Base-by-base conservation (phyloP, 371 early-diverging fungal species). In the Apophysomyces sp. region DNA sequence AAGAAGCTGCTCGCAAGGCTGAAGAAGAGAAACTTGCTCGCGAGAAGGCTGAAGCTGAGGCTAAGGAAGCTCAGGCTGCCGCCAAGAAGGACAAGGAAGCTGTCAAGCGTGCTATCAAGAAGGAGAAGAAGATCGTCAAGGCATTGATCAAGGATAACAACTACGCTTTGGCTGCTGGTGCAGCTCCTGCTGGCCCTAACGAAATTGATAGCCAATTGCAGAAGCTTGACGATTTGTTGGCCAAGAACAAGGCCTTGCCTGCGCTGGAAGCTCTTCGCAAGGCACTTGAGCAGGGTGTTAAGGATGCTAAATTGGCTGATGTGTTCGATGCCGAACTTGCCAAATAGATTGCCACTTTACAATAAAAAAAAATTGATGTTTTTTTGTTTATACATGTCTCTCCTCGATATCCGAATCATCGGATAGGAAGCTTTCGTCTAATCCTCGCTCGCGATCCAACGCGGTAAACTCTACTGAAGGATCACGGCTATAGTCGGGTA, bases 111-210 rank as follows among this genome's bases (percentile, higher is more conserved):
- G 84, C 77, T 40, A 81, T 94, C 69, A 89, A 90, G 78, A 94
- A 93, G 86, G 94, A 94, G 75, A 93, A 94, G 88, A 96, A 95
- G 84, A 86, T 81, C 60, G 85, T 97, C 71, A 90, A 91, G 83
- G 72, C 82, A n/a, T 65, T 92, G 56, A 74, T 94, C 70, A 87
- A 91, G 72, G 88, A 83, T 32, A 80, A 90, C 84, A 89, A 91
- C 85, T 92, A 90, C 78, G 92, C 89, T 80, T 74, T 92, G 58
- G 72, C 84, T 36, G 77, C 81, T 49, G 83, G 65, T 65, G 68
- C 72, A 40, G 54, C 78, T 27, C 72, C 82, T n/a, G 77, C 86
- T 16, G 66, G 68, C 11, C 81, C 84, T 49, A 85, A 68, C 44
- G 71, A 88, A 62, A 84, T 90, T 31, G 85, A 86, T 52, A 66